Evolutionary conservation across 352 stramenopile species (phyloP), one percentile per base, ranked within the genome.

Genomic region (Blastocystis sp.): DNA sequence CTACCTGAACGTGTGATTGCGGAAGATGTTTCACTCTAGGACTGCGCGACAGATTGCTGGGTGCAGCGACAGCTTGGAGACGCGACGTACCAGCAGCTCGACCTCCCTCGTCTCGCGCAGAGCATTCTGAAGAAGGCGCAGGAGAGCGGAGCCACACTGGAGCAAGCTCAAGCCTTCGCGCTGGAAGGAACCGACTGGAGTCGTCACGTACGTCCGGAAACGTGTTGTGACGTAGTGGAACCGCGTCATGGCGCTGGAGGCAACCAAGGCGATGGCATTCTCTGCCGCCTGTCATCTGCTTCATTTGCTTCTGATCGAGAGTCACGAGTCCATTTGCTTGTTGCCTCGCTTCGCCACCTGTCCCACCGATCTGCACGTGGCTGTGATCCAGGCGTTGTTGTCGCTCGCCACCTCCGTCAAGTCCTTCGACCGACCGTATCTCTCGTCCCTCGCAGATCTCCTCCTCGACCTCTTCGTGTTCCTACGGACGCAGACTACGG

Each of bases 271-370:
- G 0, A 36, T 81, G n/a, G 48, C 34, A 1, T 81, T 81, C 51
- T 32, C 46, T 48, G 49, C 46, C 1, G 69, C 9, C 18, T 81
- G 69, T 51, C 44, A 46, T n/a, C 40, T 81, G 27, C 46, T 81
- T 8, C 69, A 81, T 29, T 42, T 81, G 9, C 14, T 36, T 42
- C 69, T 81, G n/a, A 54, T 81, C 24, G 69, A 81, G 51, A 57
- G 29, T 24, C 14, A 57, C 18, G 69, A 81, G 32, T 18, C 29
- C 3, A 81, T 81, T 61, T 34, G 21, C 4, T 44, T 63, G 29
- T 9, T 81, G 14, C 46, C 69, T 7, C 69, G 69, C 34, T 81
- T 65, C 53, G 24, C 69, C 32, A 38, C 44, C 32, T 32, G 44
- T 21, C 69, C 69, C 24, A 63, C 29, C 34, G 34, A 54, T 18